phyloP scores from a whole-genome alignment of 2,329 filamentous ascomycete genomes.

The Catunica adiposa region DNA sequence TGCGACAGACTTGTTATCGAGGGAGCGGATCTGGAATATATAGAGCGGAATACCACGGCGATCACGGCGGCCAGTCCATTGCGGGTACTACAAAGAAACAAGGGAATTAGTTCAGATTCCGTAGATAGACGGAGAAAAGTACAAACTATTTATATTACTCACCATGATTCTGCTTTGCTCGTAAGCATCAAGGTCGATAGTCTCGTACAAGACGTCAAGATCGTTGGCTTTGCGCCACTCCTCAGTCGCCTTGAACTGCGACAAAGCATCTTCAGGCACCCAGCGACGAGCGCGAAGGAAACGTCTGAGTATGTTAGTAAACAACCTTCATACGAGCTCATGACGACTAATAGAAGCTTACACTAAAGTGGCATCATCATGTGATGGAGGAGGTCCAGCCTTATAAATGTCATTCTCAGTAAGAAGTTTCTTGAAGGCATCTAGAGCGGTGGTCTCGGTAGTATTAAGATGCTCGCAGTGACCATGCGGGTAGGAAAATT shows the following conservation, averaged over 20 bases:
- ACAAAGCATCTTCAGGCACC: constrained; percentile 57
- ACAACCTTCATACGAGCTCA: not conserved
- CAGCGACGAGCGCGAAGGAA: constrained; percentile 77
- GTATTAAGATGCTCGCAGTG: constrained; percentile 62
- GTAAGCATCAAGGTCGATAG: constrained; percentile 71
- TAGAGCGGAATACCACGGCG: constrained; percentile 80
- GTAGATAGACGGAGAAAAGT: too few species aligned
- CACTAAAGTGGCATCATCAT: constrained; percentile 60
- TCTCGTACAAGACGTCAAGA: constrained; percentile 64
- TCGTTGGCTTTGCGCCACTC: constrained; percentile 70
- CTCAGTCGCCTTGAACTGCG: constrained; percentile 77
- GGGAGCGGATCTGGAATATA: constrained; percentile 69
- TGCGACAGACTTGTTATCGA: constrained; percentile 67
- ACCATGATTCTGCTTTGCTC: constrained; percentile 66
- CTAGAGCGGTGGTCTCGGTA: constrained; percentile 49
- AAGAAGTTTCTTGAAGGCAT: constrained; percentile 54
- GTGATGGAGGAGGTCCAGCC: constrained; percentile 39
- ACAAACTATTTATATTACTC: constrained; percentile 12
- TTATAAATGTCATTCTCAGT: constrained; percentile 48
- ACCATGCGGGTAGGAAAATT: constrained; percentile 51
- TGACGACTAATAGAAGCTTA: constrained; percentile 24
- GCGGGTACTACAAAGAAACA: constrained; percentile 52
- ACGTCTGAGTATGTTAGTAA: constrained; percentile 36
- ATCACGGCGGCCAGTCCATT: constrained; percentile 87
- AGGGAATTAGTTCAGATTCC: not conserved